These are phyloP conservation scores for Talaromyces verruculosus DNA, from an alignment of 2,329 filamentous ascomycete species.

Conservation along the genomic window DNA sequence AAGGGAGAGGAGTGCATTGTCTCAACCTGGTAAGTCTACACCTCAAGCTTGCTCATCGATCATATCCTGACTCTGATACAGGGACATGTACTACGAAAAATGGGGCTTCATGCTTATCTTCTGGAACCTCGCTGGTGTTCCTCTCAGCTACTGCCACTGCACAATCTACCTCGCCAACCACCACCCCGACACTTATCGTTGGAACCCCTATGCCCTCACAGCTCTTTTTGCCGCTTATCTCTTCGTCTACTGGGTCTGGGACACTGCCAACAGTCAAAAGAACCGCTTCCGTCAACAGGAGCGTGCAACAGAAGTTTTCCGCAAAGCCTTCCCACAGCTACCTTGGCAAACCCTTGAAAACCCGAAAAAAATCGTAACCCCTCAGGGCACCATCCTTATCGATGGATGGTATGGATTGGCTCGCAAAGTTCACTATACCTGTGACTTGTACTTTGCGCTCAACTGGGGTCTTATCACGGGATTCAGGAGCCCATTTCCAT, in stretches of 20 bases:
- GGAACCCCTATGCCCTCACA: constrained; percentile 67
- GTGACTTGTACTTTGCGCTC: constrained; percentile 74
- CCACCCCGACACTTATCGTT: constrained; percentile 71
- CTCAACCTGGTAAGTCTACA: constrained; percentile 66
- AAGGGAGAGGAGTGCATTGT: constrained; percentile 91
- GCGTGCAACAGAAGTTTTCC: constrained; percentile 65
- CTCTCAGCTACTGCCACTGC: constrained; percentile 90
- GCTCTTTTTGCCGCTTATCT: constrained; percentile 70
- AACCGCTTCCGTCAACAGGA: constrained; percentile 84
- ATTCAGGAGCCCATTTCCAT: constrained; percentile 78
- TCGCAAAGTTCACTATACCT: constrained; percentile 78
- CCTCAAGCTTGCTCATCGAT: constrained; percentile 11
- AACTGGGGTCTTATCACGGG: constrained; percentile 80
- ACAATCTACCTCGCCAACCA: constrained; percentile 87
- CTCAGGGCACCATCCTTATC: constrained; percentile 71
- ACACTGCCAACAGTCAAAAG: constrained; percentile 89
- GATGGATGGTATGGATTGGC: constrained; percentile 85
- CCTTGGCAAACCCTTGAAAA: constrained; percentile 82
- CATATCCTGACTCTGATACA: constrained; percentile 29
- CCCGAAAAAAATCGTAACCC: constrained; percentile 72
- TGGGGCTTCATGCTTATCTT: constrained; percentile 98
- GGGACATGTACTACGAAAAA: constrained; percentile 97
- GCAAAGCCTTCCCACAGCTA: constrained; percentile 85
- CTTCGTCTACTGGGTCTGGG: constrained; percentile 87
- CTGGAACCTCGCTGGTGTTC: constrained; percentile 92